Percentiles rank a stretch among this genome's conserved stretches.
Conservation (phyloP, 768 basidiomycete species). For the Leccinum variicolor region DNA sequence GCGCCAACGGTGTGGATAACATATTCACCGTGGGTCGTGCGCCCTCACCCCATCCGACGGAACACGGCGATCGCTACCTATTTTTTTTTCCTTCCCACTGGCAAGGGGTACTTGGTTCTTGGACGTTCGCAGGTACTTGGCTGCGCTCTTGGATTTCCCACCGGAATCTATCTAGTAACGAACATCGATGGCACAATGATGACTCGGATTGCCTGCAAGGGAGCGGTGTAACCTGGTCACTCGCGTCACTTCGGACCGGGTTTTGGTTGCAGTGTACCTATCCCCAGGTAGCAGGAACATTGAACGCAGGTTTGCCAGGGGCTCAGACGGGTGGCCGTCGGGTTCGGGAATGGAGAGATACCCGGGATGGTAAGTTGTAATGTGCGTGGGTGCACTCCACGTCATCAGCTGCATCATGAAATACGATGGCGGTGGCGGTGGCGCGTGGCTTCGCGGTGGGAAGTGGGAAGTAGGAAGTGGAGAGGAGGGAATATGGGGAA, state of each 20-base stretch:
- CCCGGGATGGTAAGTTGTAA: too few relatives aligned
- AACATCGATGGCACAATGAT: too few relatives aligned
- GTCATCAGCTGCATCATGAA: not conserved
- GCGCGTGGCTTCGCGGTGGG: not conserved
- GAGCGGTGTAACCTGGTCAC: too few relatives aligned
- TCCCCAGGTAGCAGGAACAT: too few relatives aligned
- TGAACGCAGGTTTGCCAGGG: too few relatives aligned
- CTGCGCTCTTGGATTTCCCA: not conserved
- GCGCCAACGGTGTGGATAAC: not conserved
- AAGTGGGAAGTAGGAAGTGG: too few relatives aligned
- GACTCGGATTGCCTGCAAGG: too few relatives aligned
- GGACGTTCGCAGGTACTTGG: not conserved
- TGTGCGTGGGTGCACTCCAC: not conserved
- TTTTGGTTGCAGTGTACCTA: too few relatives aligned
- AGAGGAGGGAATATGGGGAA: too few relatives aligned
- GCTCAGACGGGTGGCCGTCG: not conserved
- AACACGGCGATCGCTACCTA: not conserved
- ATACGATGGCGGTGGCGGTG: not conserved
- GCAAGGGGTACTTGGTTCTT: not conserved
- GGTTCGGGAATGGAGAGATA: not conserved
- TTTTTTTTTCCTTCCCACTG: not conserved
- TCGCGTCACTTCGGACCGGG: too few relatives aligned
- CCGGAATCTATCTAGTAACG: too few relatives aligned
- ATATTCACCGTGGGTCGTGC: not conserved
- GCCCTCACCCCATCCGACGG: not conserved